phyloP scores from a whole-genome alignment of 2,329 filamentous ascomycete genomes.

The Diaporthe amygdali region DNA sequence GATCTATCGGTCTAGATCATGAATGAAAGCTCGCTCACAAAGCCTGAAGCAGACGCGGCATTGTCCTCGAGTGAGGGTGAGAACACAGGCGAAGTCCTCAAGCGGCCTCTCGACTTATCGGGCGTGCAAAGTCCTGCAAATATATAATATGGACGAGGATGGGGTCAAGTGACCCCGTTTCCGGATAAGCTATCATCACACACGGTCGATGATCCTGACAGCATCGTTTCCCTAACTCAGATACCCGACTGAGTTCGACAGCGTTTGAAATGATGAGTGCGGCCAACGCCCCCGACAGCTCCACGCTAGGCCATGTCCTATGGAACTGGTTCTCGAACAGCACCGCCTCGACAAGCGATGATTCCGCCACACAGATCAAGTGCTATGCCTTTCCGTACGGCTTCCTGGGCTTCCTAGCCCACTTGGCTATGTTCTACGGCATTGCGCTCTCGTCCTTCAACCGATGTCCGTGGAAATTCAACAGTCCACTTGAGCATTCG shows the following conservation, averaged over 20 bases:
- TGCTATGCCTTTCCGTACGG: slow-evolving; percentile 1
- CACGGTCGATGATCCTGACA: background rate
- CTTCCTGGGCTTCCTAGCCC: background rate
- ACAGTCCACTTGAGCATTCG: background rate
- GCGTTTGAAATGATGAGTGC: background rate
- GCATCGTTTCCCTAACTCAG: too few relatives aligned
- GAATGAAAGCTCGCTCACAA: background rate
- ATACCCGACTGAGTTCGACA: background rate
- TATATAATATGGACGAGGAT: background rate
- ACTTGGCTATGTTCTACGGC: slow-evolving; percentile 1
- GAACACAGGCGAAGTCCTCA: background rate
- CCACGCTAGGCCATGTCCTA: background rate
- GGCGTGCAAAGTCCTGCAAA: background rate
- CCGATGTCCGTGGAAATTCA: background rate
- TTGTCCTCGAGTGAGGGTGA: background rate
- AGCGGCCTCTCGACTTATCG: background rate
- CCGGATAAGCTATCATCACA: background rate
- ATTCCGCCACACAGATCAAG: background rate
- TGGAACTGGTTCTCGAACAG: slow-evolving; percentile 2
- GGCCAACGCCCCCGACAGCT: background rate
- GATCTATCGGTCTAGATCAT: background rate
- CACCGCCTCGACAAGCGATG: background rate
- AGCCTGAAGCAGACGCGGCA: background rate
- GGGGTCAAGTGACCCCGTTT: background rate
- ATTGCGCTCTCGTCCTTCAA: background rate